Evolutionary conservation across 176 grass and related monocot genomes (phyloP), one percentile per base, ranked within the genome.

Genomic region (Rhynchospora tenuis): DNA sequence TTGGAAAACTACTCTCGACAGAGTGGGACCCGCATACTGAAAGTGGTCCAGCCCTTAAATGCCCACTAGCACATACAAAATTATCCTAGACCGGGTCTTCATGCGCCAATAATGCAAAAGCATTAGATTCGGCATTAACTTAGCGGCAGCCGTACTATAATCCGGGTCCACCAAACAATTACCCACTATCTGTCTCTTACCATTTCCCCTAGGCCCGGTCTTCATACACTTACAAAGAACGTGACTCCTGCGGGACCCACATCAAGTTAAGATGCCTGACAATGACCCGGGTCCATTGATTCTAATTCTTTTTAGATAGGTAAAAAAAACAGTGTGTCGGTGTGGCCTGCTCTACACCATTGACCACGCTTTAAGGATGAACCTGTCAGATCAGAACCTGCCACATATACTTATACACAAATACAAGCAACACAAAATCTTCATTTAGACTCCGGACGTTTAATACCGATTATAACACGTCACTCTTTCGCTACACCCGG

Each of bases 1-100:
- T 76, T 16, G 46, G 46, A 47, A 75, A 75, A 75, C 70, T 75
- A 66, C 70, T 26, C n/a, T 76, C n/a, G 48, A 76, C 29, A 67
- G 29, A 67, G 64, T 19, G 64, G 72, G 72, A 27, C 45, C 72
- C 66, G 33, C 28, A 23, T 7, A 14, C 33, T 20, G 51, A 44
- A 23, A 22, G 20, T 80, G 57, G 57, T 59, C 54, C 79, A 63
- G 20, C 12, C 38, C n/a, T 46, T 65, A 82, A 50, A 81, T 81
- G 55, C 78, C 15, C 57, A 16, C 38, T 45, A 42, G 15, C 16
- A 28, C 9, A 67, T 57, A 78, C 47, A 31, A 78, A 44, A 70
- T 19, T 70, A 61, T 54, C 50, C 73, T 63, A 23, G 78, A 63
- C 78, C 56, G 15, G 60, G 80, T 50, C 80, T 55, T 77, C 23